phyloP scores from a whole-genome alignment of 2,329 filamentous ascomycete genomes.

The Phoma sp. region DNA sequence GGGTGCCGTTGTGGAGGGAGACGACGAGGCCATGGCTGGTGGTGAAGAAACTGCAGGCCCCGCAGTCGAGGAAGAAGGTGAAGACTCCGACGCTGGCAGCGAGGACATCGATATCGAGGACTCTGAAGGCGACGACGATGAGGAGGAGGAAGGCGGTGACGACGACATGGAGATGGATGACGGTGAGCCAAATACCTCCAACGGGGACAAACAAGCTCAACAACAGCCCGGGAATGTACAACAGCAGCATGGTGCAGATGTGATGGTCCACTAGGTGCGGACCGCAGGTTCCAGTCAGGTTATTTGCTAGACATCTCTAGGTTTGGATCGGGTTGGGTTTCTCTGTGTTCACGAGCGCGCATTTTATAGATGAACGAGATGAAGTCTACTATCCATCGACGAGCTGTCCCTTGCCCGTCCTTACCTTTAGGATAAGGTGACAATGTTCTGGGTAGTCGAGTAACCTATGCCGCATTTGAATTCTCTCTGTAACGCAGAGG shows the following conservation, averaged over 20 bases:
- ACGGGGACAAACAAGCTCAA: slow-evolving; percentile 44
- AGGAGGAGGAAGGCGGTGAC: slow-evolving; percentile 65
- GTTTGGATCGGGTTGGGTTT: neutral
- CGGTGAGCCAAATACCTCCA: slow-evolving; percentile 48
- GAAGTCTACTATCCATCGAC: neutral
- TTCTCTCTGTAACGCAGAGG: no score
- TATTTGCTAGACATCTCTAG: neutral
- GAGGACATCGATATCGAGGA: slow-evolving; percentile 82
- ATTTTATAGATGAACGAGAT: slow-evolving; percentile 13
- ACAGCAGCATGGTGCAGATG: slow-evolving; percentile 40
- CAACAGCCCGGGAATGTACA: slow-evolving; percentile 31
- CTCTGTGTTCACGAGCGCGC: slow-evolving; percentile 15
- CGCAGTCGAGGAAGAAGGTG: slow-evolving; percentile 68
- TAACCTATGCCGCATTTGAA: no score
- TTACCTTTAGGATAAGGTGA: neutral
- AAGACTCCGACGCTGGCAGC: slow-evolving; percentile 72
- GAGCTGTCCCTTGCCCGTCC: neutral
- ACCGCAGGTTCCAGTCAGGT: neutral
- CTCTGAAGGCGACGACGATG: slow-evolving; percentile 74
- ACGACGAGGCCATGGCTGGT: slow-evolving; percentile 79
- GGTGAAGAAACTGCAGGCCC: slow-evolving; percentile 62
- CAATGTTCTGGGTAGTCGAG: neutral
- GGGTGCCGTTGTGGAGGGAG: slow-evolving; percentile 58
- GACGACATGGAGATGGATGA: slow-evolving; percentile 66
- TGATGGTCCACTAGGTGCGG: slow-evolving; percentile 50